Base-by-base conservation (phyloP, 495 filamentous ascomycete species). In the Neurospora intermedia region DNA sequence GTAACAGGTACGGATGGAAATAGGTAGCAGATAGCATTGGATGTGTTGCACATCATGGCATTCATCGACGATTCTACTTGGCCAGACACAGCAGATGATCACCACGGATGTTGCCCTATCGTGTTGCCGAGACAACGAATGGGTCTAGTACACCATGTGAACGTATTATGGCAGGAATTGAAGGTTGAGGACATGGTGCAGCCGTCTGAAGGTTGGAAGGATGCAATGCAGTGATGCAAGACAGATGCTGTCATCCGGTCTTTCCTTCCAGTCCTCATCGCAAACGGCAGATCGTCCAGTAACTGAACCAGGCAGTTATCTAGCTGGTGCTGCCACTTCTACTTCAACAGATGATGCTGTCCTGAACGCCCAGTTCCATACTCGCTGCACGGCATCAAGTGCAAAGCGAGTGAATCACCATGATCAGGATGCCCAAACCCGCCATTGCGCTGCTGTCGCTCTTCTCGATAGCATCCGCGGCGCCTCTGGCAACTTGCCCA, bases 401-500 rank as follows among this genome's bases (percentile, higher is more conserved):
- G 54, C 13, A 54, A 62, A 62, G 54, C 27, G 54, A 62, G 54
- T 35, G 27, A 62, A 9, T 62, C 13, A 18, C 54, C 6, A 62
- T 35, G 11, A 62, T 35, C 6, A 62, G 35, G 54, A 62, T 35
- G 27, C 15, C 15, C 27, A 62, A 18, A 35, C 2, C 9, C 6
- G 7, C 39, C 39, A 15, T 62, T 1, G 15, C 54, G 27, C 54
- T 72, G 31, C 20, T 39, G 45, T 38, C 70, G 16, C 27, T 93
- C 91, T 76, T 87, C 92, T 78, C 43, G 43, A 45, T 41, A 20
- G 35, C 54, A 13, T 27, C 31, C 18, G 74, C 74, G 11, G 78
- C 78, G 48, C 71, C 76, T 69, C 77, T 80, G 23, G 73, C 78
- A n/a, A 72, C 77, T 4, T 96, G 92, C 74, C 89, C 90, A 7